Base-by-base conservation (phyloP, 495 filamentous ascomycete species). In the Annulohypoxylon moriforme region DNA sequence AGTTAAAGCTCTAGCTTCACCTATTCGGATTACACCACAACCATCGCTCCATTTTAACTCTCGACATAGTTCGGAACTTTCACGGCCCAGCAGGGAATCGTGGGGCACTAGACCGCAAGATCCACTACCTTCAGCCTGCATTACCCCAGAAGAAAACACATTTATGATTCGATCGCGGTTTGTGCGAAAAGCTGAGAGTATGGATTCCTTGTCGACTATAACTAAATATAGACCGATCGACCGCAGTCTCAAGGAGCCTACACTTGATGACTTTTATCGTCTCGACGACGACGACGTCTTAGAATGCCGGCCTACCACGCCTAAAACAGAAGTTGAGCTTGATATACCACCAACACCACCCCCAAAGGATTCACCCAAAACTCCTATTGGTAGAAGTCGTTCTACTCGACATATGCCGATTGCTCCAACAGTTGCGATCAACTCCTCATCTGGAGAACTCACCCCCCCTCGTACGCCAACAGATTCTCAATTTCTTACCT, bases 241-340 rank as follows among this genome's bases (percentile, higher is more conserved):
- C 24, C 27, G 67, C 0, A 52, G 73, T 13, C 75, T 85, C 4
- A 72, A 58, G 33, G 83, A 85, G 40, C 84, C 84, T n/a, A 80
- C 74, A 20, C 68, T 85, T 29, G 76, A 76, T 7, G 84, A 85
- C 8, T 85, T 85, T 55, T 75, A 81, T 49, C 68, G 77, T 3
- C 76, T 85, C 2, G 79, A 76, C 66, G 84, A 85, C 59, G 83
- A 85, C 25, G 82, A 85, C 44, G 80, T 85, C 25, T 81, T 82
- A 16, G 84, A 84, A 49, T 75, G 64, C 24, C 34, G 67, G 16
- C 70, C 72, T 13, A 18, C 24, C 5, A 68, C 64, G 25, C 65
- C 66, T 1, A 61, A 64, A 14, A 18, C 34, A 33, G 53, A 68
- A 31, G 16, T 27, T 10, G 64, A 70, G 33, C 16, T 34, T 16